These are phyloP conservation scores for Inga oerstediana DNA, from an alignment of 306 rosid genomes.

Conservation along the genomic window DNA sequence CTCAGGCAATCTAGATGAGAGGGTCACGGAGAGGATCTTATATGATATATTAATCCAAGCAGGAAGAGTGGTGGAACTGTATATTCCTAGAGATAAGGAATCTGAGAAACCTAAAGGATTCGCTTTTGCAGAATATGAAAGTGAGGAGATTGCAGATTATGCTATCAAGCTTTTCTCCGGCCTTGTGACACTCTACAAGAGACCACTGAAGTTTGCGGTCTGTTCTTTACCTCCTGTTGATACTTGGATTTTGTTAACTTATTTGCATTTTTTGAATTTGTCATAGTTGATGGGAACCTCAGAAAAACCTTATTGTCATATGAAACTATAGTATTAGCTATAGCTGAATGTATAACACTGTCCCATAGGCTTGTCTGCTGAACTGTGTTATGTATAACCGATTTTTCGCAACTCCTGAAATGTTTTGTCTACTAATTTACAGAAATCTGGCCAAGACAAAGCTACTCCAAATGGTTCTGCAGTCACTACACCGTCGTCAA, in stretches of 20 bases:
- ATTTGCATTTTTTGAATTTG: constrained; percentile 18
- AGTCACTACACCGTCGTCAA: constrained; percentile 50
- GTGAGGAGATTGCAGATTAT: constrained; percentile 80
- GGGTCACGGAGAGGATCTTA: constrained; percentile 82
- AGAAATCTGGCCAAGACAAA: constrained; percentile 93
- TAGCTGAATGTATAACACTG: constrained; percentile 14
- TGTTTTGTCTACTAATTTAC: constrained; percentile 36
- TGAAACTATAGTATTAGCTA: constrained; percentile 2
- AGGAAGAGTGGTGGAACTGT: constrained; percentile 77
- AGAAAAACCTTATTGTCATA: background rate
- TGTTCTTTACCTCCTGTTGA: constrained; percentile 31
- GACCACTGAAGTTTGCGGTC: constrained; percentile 90
- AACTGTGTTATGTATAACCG: background rate
- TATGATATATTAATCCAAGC: constrained; percentile 90
- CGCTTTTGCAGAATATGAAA: constrained; percentile 93
- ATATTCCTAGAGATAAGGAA: constrained; percentile 90
- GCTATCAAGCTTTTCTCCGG: constrained; percentile 94
- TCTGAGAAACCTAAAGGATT: constrained; percentile 72
- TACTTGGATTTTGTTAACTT: constrained; percentile 14
- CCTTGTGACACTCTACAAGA: constrained; percentile 75
- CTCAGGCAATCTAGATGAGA: constrained; percentile 90
- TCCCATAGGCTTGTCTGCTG: constrained; percentile 14
- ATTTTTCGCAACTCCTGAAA: constrained; percentile 17
- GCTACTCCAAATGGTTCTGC: constrained; percentile 47
- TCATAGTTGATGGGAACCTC: constrained; percentile 26